Percentiles rank a stretch among this genome's conserved stretches.
Conservation (phyloP, 108 stramenopile genomes). For the Discostella pseudostelligera region DNA sequence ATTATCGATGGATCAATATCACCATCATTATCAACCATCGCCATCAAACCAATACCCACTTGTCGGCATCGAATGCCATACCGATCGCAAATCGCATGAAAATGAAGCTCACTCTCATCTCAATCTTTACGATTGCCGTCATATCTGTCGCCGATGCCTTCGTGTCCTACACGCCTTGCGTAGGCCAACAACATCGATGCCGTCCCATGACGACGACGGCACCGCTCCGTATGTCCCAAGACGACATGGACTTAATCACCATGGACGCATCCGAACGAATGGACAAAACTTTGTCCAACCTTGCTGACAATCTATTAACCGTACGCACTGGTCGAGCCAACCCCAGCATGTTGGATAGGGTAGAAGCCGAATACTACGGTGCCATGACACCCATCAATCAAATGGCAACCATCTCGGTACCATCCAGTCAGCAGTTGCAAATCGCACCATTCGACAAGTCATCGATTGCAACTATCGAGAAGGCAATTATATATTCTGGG, state of each 20-base stretch:
- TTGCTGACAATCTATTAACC: constrained; percentile 70
- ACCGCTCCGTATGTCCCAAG: constrained; percentile 35
- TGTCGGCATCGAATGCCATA: too few relatives aligned
- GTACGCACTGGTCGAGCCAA: constrained; percentile 92
- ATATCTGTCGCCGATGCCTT: constrained; percentile 18
- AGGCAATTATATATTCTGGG: constrained; percentile 86
- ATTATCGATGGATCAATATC: too few relatives aligned
- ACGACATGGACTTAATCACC: constrained; percentile 48
- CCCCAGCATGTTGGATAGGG: constrained; percentile 86
- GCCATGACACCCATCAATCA: constrained; percentile 88
- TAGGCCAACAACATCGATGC: neutral
- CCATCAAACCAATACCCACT: neutral
- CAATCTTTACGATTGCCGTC: constrained; percentile 16
- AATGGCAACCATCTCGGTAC: constrained; percentile 85
- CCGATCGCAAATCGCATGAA: too few relatives aligned
- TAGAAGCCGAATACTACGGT: constrained; percentile 91
- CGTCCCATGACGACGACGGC: neutral
- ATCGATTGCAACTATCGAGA: constrained; percentile 69
- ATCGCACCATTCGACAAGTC: constrained; percentile 89
- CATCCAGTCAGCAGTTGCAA: constrained; percentile 85
- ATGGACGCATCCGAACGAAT: constrained; percentile 79
- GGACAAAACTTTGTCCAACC: constrained; percentile 82
- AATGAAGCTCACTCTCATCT: constrained; percentile 29
- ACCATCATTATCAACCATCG: neutral
- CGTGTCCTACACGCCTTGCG: constrained; percentile 9